Conservation (phyloP, 2,329 filamentous ascomycete genomes). For the Alternaria triticimaculans region DNA sequence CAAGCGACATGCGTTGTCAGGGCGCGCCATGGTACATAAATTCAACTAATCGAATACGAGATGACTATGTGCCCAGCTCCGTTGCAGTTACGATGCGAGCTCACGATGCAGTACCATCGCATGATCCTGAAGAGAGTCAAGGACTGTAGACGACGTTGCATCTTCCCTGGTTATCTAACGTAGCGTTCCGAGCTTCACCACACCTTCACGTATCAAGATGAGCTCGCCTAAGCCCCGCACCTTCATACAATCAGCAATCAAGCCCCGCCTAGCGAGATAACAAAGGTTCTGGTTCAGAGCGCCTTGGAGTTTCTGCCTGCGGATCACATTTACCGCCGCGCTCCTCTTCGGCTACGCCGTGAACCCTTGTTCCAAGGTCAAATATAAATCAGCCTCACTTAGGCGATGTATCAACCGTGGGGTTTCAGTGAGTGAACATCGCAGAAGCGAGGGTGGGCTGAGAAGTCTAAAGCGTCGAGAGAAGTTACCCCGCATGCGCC, state of each 20-base stretch:
- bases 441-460: conserved; percentile 21
- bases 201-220: conserved; percentile 13
- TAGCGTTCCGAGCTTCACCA: conserved; percentile 30
- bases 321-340: conserved; percentile 13
- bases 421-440: conserved; percentile 7
- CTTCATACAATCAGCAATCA: conserved; percentile 9
- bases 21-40: background rate
- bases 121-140: conserved; percentile 8
- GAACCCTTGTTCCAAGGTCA: conserved; percentile 14
- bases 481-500: conserved; percentile 27
- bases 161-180: conserved; percentile 28
- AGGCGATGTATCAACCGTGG: conserved; percentile 2
- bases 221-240: conserved; percentile 16
- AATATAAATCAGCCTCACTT: conserved; percentile 12
- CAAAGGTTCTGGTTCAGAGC: conserved; percentile 1
- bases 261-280: conserved; percentile 13
- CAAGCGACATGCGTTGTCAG: conserved; percentile 16
- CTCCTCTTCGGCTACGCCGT: conserved; percentile 1
- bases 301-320: background rate
- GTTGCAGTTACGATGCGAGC: background rate
- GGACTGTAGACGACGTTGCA: conserved; percentile 16
- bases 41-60: conserved; percentile 14
- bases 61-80: conserved; percentile 25
- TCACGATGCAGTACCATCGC: background rate
- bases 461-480: conserved; percentile 11